These are phyloP conservation scores for Lentinula edodes DNA, from an alignment of 768 basidiomycete genomes.

Conservation along the genomic window DNA sequence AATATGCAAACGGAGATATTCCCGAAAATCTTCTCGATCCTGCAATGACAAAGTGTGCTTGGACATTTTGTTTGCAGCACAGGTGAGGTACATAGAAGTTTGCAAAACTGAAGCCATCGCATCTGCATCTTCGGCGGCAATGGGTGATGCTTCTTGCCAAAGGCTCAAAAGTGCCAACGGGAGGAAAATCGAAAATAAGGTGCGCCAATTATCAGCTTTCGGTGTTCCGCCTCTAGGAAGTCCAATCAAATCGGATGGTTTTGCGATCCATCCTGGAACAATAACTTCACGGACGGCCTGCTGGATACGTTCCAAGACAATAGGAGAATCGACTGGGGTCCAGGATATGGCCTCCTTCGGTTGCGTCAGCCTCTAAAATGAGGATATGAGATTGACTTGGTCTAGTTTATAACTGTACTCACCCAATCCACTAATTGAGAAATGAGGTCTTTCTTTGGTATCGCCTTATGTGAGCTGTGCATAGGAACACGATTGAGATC, in stretches of 20 bases:
- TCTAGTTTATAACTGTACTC: not conserved
- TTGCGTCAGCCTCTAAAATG: not conserved
- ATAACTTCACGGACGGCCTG: not conserved
- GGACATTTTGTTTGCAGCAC: not conserved
- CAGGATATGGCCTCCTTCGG: not conserved
- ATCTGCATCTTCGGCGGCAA: not conserved
- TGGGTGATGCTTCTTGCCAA: constrained; percentile 9
- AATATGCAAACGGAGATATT: constrained; percentile 7
- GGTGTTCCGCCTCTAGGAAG: constrained; percentile 13
- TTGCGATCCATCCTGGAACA: not conserved
- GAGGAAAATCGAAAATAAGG: constrained; percentile 11
- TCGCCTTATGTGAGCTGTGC: no score
- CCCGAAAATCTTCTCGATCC: not conserved
- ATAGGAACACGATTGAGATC: not conserved
- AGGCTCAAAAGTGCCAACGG: constrained; percentile 18
- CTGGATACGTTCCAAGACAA: not conserved
- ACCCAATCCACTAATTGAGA: not conserved
- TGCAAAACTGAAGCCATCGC: not conserved
- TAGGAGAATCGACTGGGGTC: not conserved
- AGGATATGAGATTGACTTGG: no score
- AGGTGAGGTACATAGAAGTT: constrained; percentile 1
- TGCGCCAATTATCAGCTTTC: constrained; percentile 21
- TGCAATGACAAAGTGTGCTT: not conserved
- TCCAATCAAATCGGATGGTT: constrained; percentile 10
- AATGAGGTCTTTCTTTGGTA: not conserved